phyloP scores from a whole-genome alignment of 1,139 yeast genomes.

The Yamadazyma spencermartinsiae region DNA sequence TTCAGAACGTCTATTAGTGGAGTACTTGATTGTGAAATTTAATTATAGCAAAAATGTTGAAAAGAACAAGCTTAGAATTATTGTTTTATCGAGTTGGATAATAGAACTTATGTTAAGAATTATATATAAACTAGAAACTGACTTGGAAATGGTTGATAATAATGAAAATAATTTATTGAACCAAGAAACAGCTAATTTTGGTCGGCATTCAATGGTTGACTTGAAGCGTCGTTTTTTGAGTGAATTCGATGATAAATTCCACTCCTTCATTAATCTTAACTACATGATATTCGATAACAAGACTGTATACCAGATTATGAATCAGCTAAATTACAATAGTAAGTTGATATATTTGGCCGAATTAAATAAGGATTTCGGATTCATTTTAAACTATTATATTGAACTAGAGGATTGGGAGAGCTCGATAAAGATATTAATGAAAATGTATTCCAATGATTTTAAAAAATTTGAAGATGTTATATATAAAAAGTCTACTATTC shows the following conservation, averaged over 20 bases:
- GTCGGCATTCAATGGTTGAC: conserved; percentile 1
- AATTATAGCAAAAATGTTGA: conserved; percentile 30
- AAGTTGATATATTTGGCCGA: conserved; percentile 72
- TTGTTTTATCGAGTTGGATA: conserved; percentile 80
- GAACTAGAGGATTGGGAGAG: conserved; percentile 71
- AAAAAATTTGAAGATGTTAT: conserved; percentile 36
- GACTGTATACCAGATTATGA: conserved; percentile 72
- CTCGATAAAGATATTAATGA: conserved; percentile 58
- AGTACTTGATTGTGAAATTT: conserved; percentile 59
- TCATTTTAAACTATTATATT: conserved; percentile 69
- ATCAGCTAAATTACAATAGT: conserved; percentile 61
- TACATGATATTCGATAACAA: conserved; percentile 54
- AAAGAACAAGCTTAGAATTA: conserved; percentile 50
- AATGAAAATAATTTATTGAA: conserved; percentile 14
- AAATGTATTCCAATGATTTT: conserved; percentile 45
- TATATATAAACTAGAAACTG: conserved; percentile 22
- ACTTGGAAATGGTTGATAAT: background rate
- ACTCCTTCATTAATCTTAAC: conserved; percentile 53
- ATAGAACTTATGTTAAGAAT: conserved; percentile 54
- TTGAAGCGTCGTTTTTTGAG: conserved; percentile 12
- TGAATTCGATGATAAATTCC: conserved; percentile 36
- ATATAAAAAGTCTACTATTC: conserved; percentile 66
- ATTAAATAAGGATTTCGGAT: conserved; percentile 65
- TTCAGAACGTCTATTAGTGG: conserved; percentile 43
- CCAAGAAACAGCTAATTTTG: conserved; percentile 1